Evolutionary conservation across 208 protist species (phyloP).

Genomic region (Strigomonas galati): DNA sequence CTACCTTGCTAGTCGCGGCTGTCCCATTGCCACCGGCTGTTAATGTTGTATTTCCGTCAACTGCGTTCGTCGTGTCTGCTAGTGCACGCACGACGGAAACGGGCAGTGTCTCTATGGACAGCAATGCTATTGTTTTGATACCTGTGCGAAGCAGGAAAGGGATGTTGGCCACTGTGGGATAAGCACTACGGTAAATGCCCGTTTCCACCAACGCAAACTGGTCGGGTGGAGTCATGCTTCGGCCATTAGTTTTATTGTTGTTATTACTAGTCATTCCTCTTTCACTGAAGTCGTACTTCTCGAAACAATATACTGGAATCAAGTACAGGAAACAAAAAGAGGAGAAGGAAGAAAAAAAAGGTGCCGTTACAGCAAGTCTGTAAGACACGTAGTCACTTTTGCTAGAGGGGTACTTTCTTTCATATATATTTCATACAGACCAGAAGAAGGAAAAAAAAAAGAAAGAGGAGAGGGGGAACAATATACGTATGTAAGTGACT

Average conservation of each 20-base stretch:
- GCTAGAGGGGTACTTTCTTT: not conserved
- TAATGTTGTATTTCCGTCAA: no score
- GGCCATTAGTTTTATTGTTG: no score
- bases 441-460: not conserved
- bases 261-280: no score
- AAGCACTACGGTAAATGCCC: conserved; percentile 81
- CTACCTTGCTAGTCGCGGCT: no score
- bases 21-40: no score
- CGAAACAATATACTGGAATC: no score
- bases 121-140: conserved; percentile 74
- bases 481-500: no score
- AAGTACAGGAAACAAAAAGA: not conserved
- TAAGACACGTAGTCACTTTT: not conserved
- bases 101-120: conserved; percentile 79
- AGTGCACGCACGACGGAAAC: conserved; percentile 38
- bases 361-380: no score
- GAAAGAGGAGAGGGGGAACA: not conserved
- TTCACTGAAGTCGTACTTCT: no score
- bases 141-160: conserved; percentile 71
- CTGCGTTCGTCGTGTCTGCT: not conserved
- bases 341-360: conserved; percentile 13
- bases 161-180: conserved; percentile 65
- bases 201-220: conserved; percentile 82
- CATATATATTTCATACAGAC: not conserved
- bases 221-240: conserved; percentile 36